Base-by-base conservation (phyloP, 805 yeast genomes). In the Yarrowia bubula region DNA sequence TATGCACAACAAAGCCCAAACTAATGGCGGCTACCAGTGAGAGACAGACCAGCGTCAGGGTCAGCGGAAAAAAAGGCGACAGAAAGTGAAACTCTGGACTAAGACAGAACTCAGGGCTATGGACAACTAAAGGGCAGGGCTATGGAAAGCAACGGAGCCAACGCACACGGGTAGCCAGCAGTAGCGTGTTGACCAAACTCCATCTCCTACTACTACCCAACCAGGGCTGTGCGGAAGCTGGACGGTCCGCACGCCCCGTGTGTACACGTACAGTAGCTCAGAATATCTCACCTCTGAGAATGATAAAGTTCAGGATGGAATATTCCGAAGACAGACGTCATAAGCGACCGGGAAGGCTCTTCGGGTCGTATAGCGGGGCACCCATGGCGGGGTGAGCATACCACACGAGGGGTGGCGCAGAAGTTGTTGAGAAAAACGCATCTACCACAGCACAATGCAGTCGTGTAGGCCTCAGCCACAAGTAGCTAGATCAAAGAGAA, bases 261-360 rank as follows among this genome's bases (percentile, higher is more conserved):
- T 22, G 28, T 22, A 22, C 28, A 22, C 28, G 28, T 22, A 22
- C 28, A 22, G 17, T n/a, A 38, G 42, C 17, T 32, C 22, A 32
- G 38, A n/a, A 47, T 43, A 43, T n/a, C 50, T n/a, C 37, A 46
- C 18, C 41, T 48, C 32, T 35, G 13, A 35, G 31, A 33, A 17
- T 17, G 41, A 51, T 51, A 51, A 28, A 51, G 58, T 51, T 51
- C 43, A 22, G 58, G 43, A 51, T 37, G 28, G 57, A 50, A 51
- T 51, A 15, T 51, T 51, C 58, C 58, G 58, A 51, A 51, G 58
- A 51, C 43, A 51, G 58, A 37, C 58, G 42, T 37, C 58, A 38
- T 10, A 51, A 51, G 58, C 58, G 58, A 37, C 58, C 18, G 32
- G 57, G 35, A 18, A 50, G 14, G 28, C 28, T 5, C 4, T 22